Evolutionary conservation across 768 basidiomycete genomes (phyloP).

Genomic region (Porpolomopsis calyptriformis): DNA sequence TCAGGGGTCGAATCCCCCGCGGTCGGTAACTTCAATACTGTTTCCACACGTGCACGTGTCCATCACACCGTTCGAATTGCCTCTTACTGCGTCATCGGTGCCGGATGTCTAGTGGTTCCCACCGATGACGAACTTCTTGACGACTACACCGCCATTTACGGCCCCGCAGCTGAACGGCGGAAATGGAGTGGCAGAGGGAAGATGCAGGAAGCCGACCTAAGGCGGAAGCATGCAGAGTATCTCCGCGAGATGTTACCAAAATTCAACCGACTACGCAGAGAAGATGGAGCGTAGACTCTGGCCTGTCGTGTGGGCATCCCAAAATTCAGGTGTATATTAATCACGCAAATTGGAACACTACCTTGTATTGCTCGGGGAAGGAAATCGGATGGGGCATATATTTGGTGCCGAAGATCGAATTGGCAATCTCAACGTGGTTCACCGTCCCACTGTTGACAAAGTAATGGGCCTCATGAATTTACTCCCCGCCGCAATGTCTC

Average conservation of each 20-base stretch:
- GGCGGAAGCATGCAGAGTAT: conserved; percentile 85
- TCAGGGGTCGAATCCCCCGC: conserved; percentile 79
- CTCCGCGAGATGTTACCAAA: conserved; percentile 85
- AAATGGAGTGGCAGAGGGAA: conserved; percentile 81
- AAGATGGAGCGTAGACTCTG: conserved; percentile 36
- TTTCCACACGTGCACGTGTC: conserved; percentile 75
- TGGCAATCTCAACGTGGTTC: no score
- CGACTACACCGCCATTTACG: conserved; percentile 79
- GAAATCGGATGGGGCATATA: no score
- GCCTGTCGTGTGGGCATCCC: no score
- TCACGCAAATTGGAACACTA: no score
- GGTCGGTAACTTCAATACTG: conserved; percentile 77
- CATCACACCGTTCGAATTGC: conserved; percentile 74
- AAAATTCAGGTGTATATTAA: no score
- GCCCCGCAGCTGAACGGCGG: conserved; percentile 60
- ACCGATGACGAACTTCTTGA: conserved; percentile 69
- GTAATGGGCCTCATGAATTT: no score
- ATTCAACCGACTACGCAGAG: conserved; percentile 65
- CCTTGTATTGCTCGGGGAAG: no score
- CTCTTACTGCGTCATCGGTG: conserved; percentile 75
- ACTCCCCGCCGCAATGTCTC: no score
- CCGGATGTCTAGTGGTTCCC: conserved; percentile 69
- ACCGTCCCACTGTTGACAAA: no score
- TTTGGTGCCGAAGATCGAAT: no score
- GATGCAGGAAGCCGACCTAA: conserved; percentile 72